Evolutionary conservation across 805 yeast species (phyloP), one percentile per base, ranked within the genome.

Genomic region (Lachancea meyersii): DNA sequence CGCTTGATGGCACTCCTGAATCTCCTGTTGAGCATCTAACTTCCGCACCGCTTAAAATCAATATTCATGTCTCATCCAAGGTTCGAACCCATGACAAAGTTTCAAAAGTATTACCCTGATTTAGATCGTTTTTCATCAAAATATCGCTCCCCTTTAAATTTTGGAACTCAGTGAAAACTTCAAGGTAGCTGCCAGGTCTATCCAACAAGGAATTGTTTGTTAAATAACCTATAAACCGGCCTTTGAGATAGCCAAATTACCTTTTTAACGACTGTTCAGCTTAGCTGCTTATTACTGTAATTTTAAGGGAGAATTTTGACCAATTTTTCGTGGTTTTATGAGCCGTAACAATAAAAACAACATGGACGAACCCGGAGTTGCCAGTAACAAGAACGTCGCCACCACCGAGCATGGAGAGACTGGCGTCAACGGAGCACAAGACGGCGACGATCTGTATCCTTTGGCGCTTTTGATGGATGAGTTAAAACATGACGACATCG

Each of bases 381-480:
- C 4, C 10, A 21, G 41, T 35, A 28, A 31, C 16, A 34, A 28
- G 27, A 20, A 38, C 5, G 19, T 4, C n/a, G 18, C 13, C 7
- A 19, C 6, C 19, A 19, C 24, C 35, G 35, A 36, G 13, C 31
- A 33, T 9, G 34, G 26, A 7, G 18, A 26, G 11, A 31, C 24
- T 9, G 17, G 32, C 8, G 38, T 21, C n/a, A 34, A 24, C 18
- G 33, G 38, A n/a, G 33, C 9, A 17, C 31, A 31, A 30, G 48
- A 48, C 11, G 64, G 61, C 19, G 67, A 65, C 43, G 77, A 72
- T 47, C 75, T 93, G 45, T 91, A 86, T 59, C 98, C 99, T 35
- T 77, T 93, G 65, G 98, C 98, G 13, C 75, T 93, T 53, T 76
- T 93, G 47, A 88, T 93, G 86, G 98, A 94, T 63, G 99, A 94